Conservation (phyloP, 768 basidiomycete species). For the Flagelloscypha sp. region DNA sequence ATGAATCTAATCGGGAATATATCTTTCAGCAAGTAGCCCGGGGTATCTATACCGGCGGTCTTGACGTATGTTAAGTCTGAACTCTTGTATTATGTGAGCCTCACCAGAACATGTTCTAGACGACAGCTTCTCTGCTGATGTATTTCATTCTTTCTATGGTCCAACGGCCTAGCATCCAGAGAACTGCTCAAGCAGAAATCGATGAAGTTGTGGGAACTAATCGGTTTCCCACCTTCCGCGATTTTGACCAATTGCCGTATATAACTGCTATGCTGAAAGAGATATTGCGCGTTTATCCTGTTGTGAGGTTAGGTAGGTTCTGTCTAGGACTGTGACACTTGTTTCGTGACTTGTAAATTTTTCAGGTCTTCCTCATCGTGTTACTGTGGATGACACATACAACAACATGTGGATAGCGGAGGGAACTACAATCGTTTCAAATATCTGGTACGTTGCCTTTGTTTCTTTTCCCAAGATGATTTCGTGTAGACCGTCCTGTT, state of each 20-base stretch:
- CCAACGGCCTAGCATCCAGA: slow-evolving; percentile 13
- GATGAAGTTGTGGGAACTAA: slow-evolving; percentile 11
- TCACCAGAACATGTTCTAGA: slow-evolving; percentile 1
- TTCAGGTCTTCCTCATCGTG: too few species aligned
- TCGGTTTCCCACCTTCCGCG: slow-evolving; percentile 12
- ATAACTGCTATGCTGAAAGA: slow-evolving; percentile 12
- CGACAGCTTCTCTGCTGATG: slow-evolving; percentile 12
- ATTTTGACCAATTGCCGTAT: slow-evolving; percentile 9
- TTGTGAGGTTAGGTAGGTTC: too few species aligned
- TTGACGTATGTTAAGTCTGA: background rate
- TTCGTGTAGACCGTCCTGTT: too few species aligned
- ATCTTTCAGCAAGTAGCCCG: slow-evolving; percentile 20
- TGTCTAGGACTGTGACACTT: too few species aligned
- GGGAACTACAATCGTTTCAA: too few species aligned
- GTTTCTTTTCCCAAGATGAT: too few species aligned
- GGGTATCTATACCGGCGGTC: slow-evolving; percentile 17
- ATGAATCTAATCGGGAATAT: slow-evolving; percentile 8
- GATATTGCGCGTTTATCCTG: slow-evolving; percentile 5
- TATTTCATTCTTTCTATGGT: slow-evolving; percentile 16
- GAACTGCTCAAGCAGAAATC: slow-evolving; percentile 15
- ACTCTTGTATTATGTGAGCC: background rate
- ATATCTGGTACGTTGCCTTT: too few species aligned
- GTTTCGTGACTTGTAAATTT: too few species aligned
- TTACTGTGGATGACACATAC: too few species aligned
- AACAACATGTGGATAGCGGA: too few species aligned